phyloP scores from a whole-genome alignment of 176 grass and related monocot species.

The bread wheat (Triticum aestivum) region IWGSC_CS_RefSeq_v2.1 NC_057805.1:295334913-295335412 shows the following conservation, averaged over 20 bases:
- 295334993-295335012: constrained; percentile 94
- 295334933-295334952: constrained; percentile 97
- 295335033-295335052: constrained; percentile 82
- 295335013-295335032: constrained; percentile 94
- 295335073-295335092: constrained; percentile 97
- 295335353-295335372: constrained; percentile 47
- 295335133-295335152: constrained; percentile 98
- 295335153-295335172: constrained; percentile 9
- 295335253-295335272: constrained; percentile 95
- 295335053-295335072: constrained; percentile 95
- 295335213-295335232: background rate
- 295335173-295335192: constrained; percentile 2
- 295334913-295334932: constrained; percentile 44
- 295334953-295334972: constrained; percentile 99
- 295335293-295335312: constrained; percentile 93
- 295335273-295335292: constrained; percentile 93
- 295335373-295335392: background rate
- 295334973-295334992: constrained; percentile 77
- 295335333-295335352: constrained; percentile 88
- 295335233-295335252: constrained; percentile 1
- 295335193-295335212: background rate
- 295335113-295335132: constrained; percentile 97
- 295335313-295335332: constrained; percentile 76
- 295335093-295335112: constrained; percentile 95
- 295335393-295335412: background rate